A percentile compares a stretch with the other conserved stretches of the same genome.
These are phyloP conservation scores for Amaranthus tricolor DNA, from an alignment of 179 eudicot genomes.

Conservation along the genomic window DNA sequence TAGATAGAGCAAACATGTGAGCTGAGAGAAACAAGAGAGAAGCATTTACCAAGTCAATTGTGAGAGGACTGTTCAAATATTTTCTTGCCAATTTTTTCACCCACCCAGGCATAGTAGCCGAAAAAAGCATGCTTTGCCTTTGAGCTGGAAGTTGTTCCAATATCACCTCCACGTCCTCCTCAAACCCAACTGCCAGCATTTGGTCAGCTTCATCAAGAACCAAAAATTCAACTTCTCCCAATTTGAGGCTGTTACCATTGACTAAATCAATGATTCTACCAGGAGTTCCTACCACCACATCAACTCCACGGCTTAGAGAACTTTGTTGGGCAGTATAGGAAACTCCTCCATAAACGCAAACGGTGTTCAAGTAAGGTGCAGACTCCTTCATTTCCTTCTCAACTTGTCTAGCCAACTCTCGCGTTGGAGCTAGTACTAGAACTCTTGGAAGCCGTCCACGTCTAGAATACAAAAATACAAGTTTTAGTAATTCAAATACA, in stretches of 20 bases:
- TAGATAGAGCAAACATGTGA: neutral
- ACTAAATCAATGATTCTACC: conserved; percentile 89
- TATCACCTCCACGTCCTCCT: conserved; percentile 91
- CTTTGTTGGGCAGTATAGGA: conserved; percentile 64
- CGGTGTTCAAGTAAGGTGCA: conserved; percentile 88
- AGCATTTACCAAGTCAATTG: conserved; percentile 76
- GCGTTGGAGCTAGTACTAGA: conserved; percentile 89
- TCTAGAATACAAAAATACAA: conserved; percentile 32
- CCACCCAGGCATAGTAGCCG: conserved; percentile 98
- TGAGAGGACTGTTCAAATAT: conserved; percentile 69
- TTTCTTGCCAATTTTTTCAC: conserved; percentile 84
- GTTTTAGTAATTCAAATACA: neutral
- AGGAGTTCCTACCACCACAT: conserved; percentile 96
- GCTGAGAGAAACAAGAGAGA: neutral
- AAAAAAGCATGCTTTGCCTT: conserved; percentile 99
- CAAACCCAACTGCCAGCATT: conserved; percentile 99
- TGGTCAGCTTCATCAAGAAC: conserved; percentile 98
- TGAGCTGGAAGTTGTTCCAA: conserved; percentile 64
- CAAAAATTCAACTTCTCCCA: conserved; percentile 80
- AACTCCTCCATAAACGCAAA: conserved; percentile 96
- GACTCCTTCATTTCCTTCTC: conserved; percentile 94
- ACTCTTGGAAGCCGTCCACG: conserved; percentile 82
- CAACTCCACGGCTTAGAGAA: conserved; percentile 88
- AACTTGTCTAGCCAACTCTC: conserved; percentile 95
- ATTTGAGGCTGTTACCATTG: conserved; percentile 57